Base-by-base conservation (phyloP, 2,329 filamentous ascomycete species). In the Penicillium sumatraense region DNA sequence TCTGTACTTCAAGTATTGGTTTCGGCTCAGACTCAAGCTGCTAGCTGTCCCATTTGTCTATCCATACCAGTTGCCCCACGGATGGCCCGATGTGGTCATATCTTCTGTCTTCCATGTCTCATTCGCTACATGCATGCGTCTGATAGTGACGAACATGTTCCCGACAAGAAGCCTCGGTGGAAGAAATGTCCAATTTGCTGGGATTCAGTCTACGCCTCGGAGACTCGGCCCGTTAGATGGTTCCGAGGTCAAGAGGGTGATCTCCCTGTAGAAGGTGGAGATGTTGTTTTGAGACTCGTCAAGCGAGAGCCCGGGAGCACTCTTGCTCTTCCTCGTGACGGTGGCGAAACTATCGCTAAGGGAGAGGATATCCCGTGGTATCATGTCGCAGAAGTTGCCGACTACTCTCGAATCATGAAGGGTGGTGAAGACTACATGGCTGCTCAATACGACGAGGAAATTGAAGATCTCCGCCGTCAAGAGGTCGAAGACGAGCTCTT, bases 111-210 rank as follows among this genome's bases (percentile, higher is more conserved):
- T 29, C 88, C 95, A 5, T 99, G 95, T 71, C 77, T 98, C 58
- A 91, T 98, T 60, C 89, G 95, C 47, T 99, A 96, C 72, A 97
- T 99, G 91, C 90, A 96, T 66, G 90, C 92, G 7, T 86, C 83
- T 21, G 88, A 89, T 53, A 88, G 90, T n/a, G 88, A 89, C 8
- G 83, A 81, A 54, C 78, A 84, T 9, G 62, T 78, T 2, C 81
- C 82, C 0, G 87, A 88, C 59, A 93, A 88, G 75, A 88, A 85
- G 65, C 80, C 89, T 26, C 83, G 89, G 51, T 97, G 91, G 85
- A 96, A 96, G 78, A 96, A 96, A 72, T 99, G 95, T 65, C 93
- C 95, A 0, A 93, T 99, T 29, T 99, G 95, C 72, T 95, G 91
- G 78, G 95, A 99, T 72, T 87, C 85, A 45, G 86, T 99, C n/a